These are phyloP conservation scores for Erysimum cheiri DNA, from an alignment of 441 rosid genomes.

Conservation along the genomic window DNA sequence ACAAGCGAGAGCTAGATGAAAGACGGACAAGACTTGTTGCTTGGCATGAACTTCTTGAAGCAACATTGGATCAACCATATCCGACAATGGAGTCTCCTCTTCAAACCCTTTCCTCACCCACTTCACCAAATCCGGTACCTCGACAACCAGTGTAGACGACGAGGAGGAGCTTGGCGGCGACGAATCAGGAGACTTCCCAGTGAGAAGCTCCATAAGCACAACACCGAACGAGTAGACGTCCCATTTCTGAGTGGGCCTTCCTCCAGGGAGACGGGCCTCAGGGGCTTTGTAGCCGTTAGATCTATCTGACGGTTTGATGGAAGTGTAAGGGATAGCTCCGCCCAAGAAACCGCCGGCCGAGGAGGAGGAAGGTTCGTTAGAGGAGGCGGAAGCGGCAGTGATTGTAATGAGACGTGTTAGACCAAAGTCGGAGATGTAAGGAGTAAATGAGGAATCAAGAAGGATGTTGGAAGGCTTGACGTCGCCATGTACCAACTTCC, in stretches of 20 bases:
- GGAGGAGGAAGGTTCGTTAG: conserved; percentile 43
- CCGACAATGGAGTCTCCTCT: conserved; percentile 80
- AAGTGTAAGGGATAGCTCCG: conserved; percentile 74
- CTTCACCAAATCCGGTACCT: conserved; percentile 80
- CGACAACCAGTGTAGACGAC: conserved; percentile 65
- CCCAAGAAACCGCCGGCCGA: conserved; percentile 76
- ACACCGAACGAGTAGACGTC: conserved; percentile 89
- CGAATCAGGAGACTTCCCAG: conserved; percentile 85
- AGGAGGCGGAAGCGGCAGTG: conserved; percentile 73
- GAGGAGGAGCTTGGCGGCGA: conserved; percentile 71
- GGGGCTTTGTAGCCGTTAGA: conserved; percentile 79
- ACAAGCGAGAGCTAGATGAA: conserved; percentile 86
- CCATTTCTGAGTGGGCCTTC: conserved; percentile 76
- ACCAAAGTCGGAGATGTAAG: conserved; percentile 84
- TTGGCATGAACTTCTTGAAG: conserved; percentile 94
- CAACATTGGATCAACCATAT: conserved; percentile 83
- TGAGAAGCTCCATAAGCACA: conserved; percentile 77
- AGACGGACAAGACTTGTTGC: conserved; percentile 81
- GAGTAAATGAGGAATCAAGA: conserved; percentile 70
- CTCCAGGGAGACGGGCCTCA: conserved; percentile 69
- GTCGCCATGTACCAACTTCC: conserved; percentile 86
- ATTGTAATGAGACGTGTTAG: conserved; percentile 73
- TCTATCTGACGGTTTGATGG: conserved; percentile 60
- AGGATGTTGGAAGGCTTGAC: conserved; percentile 91
- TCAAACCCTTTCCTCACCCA: conserved; percentile 93